Percentiles rank a stretch among this genome's conserved stretches.
These are phyloP conservation scores for Austroboletus eburneus DNA, from an alignment of 768 basidiomycete species.

Conservation along the genomic window DNA sequence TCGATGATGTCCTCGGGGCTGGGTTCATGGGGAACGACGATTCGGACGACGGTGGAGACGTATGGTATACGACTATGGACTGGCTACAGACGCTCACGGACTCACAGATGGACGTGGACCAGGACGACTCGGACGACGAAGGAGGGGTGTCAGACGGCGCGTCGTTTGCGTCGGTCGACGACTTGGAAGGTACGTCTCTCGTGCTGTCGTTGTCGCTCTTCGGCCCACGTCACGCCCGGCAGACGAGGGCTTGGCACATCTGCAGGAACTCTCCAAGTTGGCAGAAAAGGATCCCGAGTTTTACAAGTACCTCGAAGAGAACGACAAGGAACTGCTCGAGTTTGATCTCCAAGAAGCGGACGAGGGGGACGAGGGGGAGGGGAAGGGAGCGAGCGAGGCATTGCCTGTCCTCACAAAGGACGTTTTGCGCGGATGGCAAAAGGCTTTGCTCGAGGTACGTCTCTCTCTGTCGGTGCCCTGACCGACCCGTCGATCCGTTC, in stretches of 20 bases:
- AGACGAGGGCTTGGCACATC: constrained; percentile 74
- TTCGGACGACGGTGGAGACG: constrained; percentile 44
- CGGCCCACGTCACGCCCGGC: constrained; percentile 2
- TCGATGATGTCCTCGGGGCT: constrained; percentile 72
- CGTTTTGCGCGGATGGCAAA: constrained; percentile 81
- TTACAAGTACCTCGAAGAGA: constrained; percentile 95
- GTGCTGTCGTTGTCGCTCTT: background rate
- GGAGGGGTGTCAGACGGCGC: constrained; percentile 49
- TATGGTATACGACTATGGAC: constrained; percentile 14
- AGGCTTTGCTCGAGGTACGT: constrained; percentile 75
- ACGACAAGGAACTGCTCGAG: constrained; percentile 86
- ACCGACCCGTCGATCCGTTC: too few relatives aligned
- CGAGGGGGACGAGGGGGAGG: constrained; percentile 43
- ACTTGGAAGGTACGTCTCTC: constrained; percentile 53
- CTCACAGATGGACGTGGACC: constrained; percentile 26
- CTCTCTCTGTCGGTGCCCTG: background rate
- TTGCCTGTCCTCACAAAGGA: constrained; percentile 62
- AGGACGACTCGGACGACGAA: constrained; percentile 32
- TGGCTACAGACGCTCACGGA: constrained; percentile 1
- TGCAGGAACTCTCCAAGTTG: constrained; percentile 79
- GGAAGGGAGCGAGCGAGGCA: constrained; percentile 39
- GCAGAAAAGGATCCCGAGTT: constrained; percentile 99
- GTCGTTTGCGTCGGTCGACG: constrained; percentile 77
- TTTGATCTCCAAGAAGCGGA: constrained; percentile 55
- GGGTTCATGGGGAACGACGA: constrained; percentile 62